Evolutionary conservation across 371 early-diverging fungal species (phyloP).

Genomic region (Saksenaea vasiformis): DNA sequence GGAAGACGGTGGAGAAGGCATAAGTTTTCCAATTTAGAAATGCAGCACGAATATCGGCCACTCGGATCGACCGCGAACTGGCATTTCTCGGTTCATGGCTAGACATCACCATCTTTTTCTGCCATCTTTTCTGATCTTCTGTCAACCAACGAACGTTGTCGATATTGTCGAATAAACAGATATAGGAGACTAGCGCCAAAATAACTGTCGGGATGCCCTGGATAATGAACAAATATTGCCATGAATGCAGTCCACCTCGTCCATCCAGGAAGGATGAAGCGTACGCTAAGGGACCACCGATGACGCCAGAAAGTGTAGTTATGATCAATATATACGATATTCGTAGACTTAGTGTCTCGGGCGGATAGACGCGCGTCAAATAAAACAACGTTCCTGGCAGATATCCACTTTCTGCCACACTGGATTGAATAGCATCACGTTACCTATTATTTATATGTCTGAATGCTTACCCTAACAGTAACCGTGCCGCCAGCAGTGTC

Average conservation of each 20-base stretch:
- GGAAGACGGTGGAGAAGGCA: slow-evolving; percentile 22
- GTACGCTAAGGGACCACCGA: slow-evolving; percentile 32
- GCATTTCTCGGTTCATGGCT: slow-evolving; percentile 3
- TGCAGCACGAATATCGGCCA: slow-evolving; percentile 5
- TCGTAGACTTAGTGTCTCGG: slow-evolving; percentile 28
- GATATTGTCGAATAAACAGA: slow-evolving; percentile 27
- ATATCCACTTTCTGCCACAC: slow-evolving; percentile 38
- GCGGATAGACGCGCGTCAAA: slow-evolving; percentile 29
- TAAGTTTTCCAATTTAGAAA: slow-evolving; percentile 32
- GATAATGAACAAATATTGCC: slow-evolving; percentile 39
- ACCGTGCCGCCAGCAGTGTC: slow-evolving; percentile 17
- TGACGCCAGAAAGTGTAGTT: slow-evolving; percentile 27
- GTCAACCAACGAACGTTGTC: slow-evolving; percentile 33
- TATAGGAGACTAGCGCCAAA: slow-evolving; percentile 23
- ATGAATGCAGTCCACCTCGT: slow-evolving; percentile 22
- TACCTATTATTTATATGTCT: not conserved
- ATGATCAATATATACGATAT: slow-evolving; percentile 26
- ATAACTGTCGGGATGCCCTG: slow-evolving; percentile 31
- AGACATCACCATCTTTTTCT: slow-evolving; percentile 9
- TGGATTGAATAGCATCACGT: not conserved
- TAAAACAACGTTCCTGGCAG: slow-evolving; percentile 34
- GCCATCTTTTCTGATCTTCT: slow-evolving; percentile 25
- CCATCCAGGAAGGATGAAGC: slow-evolving; percentile 28
- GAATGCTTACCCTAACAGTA: slow-evolving; percentile 34
- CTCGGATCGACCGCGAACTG: not conserved